Evolutionary conservation across 225 moss, liverwort and hornwort genomes (phyloP).

Genomic region (Rhytidiadelphus loreus): DNA sequence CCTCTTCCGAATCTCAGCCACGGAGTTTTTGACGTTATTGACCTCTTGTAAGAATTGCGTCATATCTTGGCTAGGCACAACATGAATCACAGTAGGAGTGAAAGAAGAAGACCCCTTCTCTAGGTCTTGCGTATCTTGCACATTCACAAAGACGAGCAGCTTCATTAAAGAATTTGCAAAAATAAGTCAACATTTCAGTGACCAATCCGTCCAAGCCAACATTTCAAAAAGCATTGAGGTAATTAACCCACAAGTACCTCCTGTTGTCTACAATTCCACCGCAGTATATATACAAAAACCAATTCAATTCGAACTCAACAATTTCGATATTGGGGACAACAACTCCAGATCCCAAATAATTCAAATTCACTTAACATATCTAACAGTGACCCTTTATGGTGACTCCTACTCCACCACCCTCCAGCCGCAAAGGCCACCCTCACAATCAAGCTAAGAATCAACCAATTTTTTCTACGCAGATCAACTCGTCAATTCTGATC

Average conservation of each 20-base stretch:
- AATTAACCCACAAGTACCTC: background rate
- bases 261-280: background rate
- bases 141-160: background rate
- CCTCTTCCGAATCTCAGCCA: conserved; percentile 1
- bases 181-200: background rate
- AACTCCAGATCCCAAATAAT: background rate
- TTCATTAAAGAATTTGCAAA: too few species aligned
- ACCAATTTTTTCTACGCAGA: background rate
- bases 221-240: background rate
- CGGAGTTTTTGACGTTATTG: background rate
- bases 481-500: background rate
- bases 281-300: too few species aligned
- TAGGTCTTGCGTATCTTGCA: background rate
- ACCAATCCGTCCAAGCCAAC: background rate
- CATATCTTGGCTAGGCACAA: background rate
- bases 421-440: background rate
- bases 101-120: background rate
- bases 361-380: background rate
- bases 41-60: background rate
- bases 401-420: background rate
- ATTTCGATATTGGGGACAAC: background rate
- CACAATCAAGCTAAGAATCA: background rate
- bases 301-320: background rate
- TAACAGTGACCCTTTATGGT: background rate
- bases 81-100: background rate